A percentile compares a stretch with the other conserved stretches of the same genome.
Evolutionary conservation across 148 eudicot genomes (phyloP).

Genomic region (Beta vulgaris): DNA sequence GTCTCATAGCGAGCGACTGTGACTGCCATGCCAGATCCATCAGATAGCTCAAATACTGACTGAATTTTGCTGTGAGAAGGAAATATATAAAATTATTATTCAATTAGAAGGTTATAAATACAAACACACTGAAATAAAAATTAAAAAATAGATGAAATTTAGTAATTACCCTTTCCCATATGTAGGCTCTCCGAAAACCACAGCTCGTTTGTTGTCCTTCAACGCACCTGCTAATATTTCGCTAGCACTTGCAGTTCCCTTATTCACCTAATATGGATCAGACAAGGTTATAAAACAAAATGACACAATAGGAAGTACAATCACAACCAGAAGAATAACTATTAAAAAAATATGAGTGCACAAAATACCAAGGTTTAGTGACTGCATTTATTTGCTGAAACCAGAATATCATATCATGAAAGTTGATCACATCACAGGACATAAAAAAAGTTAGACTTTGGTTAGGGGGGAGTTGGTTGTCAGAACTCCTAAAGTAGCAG

Average conservation of each 20-base stretch:
- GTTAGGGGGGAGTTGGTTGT: background rate
- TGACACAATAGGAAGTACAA: background rate
- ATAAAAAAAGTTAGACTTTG: background rate
- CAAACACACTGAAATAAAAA: background rate
- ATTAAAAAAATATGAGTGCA: no score
- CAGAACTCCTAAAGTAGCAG: background rate
- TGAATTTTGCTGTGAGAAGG: slow-evolving; percentile 71
- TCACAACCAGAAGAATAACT: background rate
- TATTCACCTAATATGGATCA: slow-evolving; percentile 60
- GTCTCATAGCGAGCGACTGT: slow-evolving; percentile 99
- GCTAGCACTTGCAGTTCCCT: slow-evolving; percentile 99
- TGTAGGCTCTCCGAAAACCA: slow-evolving; percentile 87
- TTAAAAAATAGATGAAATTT: background rate
- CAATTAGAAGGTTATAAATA: background rate
- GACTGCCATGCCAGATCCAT: slow-evolving; percentile 97
- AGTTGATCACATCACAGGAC: background rate
- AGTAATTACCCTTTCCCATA: slow-evolving; percentile 85
- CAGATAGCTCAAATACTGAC: slow-evolving; percentile 93
- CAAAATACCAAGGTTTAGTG: background rate
- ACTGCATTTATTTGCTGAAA: background rate
- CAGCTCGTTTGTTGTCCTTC: slow-evolving; percentile 95
- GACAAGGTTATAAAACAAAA: background rate
- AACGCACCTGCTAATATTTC: slow-evolving; percentile 98
- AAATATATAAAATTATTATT: background rate
- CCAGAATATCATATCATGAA: background rate